phyloP scores from a whole-genome alignment of 495 filamentous ascomycete genomes.

The Astrocystis sublimbata region DNA sequence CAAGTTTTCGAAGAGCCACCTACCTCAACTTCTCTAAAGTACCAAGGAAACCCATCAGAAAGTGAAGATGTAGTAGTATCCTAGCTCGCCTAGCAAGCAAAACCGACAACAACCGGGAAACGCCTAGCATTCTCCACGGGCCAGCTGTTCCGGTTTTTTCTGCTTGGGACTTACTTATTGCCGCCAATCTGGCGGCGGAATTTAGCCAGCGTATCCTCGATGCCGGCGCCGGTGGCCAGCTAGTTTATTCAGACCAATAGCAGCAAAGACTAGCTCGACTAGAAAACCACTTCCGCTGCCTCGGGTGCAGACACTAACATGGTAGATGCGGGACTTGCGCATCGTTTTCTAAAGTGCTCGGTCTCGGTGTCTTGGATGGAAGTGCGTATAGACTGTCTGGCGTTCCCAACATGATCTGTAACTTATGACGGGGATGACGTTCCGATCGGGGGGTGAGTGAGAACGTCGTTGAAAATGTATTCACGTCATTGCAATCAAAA shows the following conservation, averaged over 20 bases:
- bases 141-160: constrained; percentile 13
- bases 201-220: constrained; percentile 16
- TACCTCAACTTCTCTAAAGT: no score
- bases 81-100: not conserved
- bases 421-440: constrained; percentile 2
- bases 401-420: not conserved
- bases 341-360: not conserved
- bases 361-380: not conserved
- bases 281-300: not conserved
- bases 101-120: constrained; percentile 1
- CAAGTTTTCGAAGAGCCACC: no score
- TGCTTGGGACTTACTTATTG: constrained; percentile 10
- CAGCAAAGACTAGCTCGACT: not conserved
- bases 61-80: constrained; percentile 11
- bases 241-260: constrained; percentile 5
- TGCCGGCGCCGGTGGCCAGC: not conserved
- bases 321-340: not conserved
- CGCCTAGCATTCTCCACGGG: constrained; percentile 8
- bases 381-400: not conserved
- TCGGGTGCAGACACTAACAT: no score
- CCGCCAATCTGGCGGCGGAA: constrained; percentile 12
- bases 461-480: not conserved
- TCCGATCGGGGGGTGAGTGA: not conserved
- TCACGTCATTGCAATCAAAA: not conserved
- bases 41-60: no score